Conservation (phyloP, 1,139 yeast genomes). For the Magnusiomyces suaveolens region DNA sequence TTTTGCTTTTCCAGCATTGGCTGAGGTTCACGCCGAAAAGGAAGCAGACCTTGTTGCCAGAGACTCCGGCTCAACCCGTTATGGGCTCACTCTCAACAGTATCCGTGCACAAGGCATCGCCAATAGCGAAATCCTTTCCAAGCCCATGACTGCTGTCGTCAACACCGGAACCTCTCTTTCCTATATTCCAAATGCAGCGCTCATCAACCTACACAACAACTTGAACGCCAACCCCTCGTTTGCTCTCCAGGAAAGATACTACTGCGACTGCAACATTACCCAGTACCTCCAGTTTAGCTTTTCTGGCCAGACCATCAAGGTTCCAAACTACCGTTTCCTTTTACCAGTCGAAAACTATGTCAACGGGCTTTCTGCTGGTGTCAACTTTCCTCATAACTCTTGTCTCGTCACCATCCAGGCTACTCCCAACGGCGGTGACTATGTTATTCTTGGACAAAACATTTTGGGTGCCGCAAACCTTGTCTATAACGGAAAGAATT, state of each 20-base stretch:
- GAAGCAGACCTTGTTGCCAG: background rate
- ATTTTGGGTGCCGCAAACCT: constrained; percentile 45
- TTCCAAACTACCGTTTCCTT: constrained; percentile 39
- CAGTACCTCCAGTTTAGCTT: constrained; percentile 38
- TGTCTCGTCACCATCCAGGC: constrained; percentile 32
- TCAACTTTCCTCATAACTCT: constrained; percentile 32
- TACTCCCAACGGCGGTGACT: constrained; percentile 26
- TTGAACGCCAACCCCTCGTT: constrained; percentile 33
- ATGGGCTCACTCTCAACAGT: constrained; percentile 41
- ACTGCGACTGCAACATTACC: constrained; percentile 34
- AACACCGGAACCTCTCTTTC: constrained; percentile 65
- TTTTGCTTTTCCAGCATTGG: constrained; percentile 8
- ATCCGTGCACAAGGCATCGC: constrained; percentile 34
- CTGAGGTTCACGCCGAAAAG: background rate
- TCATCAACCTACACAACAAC: constrained; percentile 28
- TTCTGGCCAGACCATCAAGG: constrained; percentile 37
- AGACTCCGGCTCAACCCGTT: constrained; percentile 31
- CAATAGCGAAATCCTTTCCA: constrained; percentile 26
- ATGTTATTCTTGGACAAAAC: constrained; percentile 40
- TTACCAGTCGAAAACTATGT: constrained; percentile 32
- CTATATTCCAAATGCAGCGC: constrained; percentile 40
- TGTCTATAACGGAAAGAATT: constrained; percentile 47
- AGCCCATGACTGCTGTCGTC: constrained; percentile 39
- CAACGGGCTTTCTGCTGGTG: constrained; percentile 24
- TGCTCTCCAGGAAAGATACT: constrained; percentile 30